Percentiles rank a stretch among this genome's conserved stretches.
These are phyloP conservation scores for Pyrenophora tritici-repentis DNA, from an alignment of 2,329 filamentous ascomycete species.

Conservation along the genomic window DNA sequence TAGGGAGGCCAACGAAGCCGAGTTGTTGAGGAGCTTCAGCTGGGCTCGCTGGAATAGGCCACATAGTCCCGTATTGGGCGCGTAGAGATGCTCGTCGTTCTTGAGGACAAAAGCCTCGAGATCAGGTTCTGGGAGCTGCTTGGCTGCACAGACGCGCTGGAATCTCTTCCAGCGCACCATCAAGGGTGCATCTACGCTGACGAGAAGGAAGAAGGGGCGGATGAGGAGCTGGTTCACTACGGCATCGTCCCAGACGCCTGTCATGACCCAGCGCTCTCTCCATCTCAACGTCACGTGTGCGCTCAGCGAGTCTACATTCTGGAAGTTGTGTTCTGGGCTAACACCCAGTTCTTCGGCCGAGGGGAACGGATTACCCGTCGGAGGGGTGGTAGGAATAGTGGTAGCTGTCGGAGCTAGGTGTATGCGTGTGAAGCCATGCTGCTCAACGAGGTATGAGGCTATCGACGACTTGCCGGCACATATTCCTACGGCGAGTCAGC, in stretches of 20 bases:
- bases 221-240: slow-evolving; percentile 75
- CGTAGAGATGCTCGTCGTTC: slow-evolving; percentile 78
- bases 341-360: not conserved
- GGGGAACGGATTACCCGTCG: not conserved
- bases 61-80: slow-evolving; percentile 66
- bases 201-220: slow-evolving; percentile 88
- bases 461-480: slow-evolving; percentile 93
- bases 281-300: slow-evolving; percentile 86
- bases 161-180: slow-evolving; percentile 82
- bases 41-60: slow-evolving; percentile 81
- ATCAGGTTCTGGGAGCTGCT: slow-evolving; percentile 56
- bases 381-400: slow-evolving; percentile 35
- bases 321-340: slow-evolving; percentile 46
- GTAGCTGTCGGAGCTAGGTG: slow-evolving; percentile 56
- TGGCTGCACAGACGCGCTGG: slow-evolving; percentile 60
- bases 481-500: slow-evolving; percentile 65
- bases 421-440: slow-evolving; percentile 80
- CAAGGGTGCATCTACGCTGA: slow-evolving; percentile 90
- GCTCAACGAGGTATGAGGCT: slow-evolving; percentile 81
- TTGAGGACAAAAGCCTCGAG: slow-evolving; percentile 65
- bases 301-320: slow-evolving; percentile 68
- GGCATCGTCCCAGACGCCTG: slow-evolving; percentile 74
- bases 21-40: slow-evolving; percentile 84
- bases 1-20: slow-evolving; percentile 71
- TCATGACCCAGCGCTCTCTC: slow-evolving; percentile 83